phyloP scores from a whole-genome alignment of 2,329 filamentous ascomycete genomes.

The Clarireedia monteithiana region DNA sequence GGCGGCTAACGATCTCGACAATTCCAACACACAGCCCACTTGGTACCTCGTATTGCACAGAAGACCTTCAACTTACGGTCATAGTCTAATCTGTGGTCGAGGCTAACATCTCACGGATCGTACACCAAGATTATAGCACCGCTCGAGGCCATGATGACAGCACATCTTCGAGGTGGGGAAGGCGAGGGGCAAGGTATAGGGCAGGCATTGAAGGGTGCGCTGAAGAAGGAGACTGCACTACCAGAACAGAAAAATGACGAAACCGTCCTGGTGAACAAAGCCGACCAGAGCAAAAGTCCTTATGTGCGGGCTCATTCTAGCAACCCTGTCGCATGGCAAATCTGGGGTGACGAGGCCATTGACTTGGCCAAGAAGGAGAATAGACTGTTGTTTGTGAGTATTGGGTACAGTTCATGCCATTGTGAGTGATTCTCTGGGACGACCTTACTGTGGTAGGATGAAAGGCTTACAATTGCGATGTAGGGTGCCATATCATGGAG shows the following conservation, averaged over 20 bases:
- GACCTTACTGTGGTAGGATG: neutral
- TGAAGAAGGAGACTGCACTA: constrained; percentile 1
- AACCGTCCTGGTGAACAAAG: constrained; percentile 42
- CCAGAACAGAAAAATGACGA: constrained; percentile 16
- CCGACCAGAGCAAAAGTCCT: constrained; percentile 54
- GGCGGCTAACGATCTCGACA: too few species aligned
- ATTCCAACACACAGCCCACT: too few species aligned
- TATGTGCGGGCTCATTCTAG: constrained; percentile 68
- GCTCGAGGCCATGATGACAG: constrained; percentile 21
- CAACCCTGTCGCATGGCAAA: constrained; percentile 87
- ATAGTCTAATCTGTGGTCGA: neutral
- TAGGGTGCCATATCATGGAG: constrained; percentile 84
- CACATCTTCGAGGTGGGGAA: constrained; percentile 19
- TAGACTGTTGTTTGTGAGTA: constrained; percentile 84
- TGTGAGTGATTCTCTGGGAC: constrained; percentile 48
- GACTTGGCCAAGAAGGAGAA: constrained; percentile 72
- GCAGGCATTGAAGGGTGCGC: constrained; percentile 18
- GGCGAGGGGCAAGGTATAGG: constrained; percentile 21
- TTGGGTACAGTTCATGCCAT: constrained; percentile 92
- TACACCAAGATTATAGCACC: neutral
- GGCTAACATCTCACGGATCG: neutral
- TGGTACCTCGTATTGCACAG: too few species aligned
- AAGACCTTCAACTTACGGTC: neutral
- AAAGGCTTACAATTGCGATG: neutral
- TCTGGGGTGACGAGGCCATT: constrained; percentile 71